Evolutionary conservation across 495 filamentous ascomycete genomes (phyloP), one percentile per base, ranked within the genome.

Genomic region (Trichoderma reesei): DNA sequence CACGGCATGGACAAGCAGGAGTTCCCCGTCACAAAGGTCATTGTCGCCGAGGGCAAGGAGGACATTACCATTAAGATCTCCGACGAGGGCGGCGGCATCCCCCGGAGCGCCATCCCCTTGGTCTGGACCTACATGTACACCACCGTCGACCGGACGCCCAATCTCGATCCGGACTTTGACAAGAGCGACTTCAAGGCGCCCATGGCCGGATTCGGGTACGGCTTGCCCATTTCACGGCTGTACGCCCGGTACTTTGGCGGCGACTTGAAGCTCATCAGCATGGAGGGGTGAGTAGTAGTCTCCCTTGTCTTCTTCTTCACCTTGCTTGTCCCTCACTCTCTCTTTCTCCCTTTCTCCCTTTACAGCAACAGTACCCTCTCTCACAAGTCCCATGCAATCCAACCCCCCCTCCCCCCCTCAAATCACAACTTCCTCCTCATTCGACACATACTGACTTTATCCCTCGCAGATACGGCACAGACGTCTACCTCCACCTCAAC

Each of bases 101-200:
- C 92, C 0, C 83, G 94, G 63, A 91, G 87, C 66, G 82, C 90
- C 38, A 97, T 98, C 63, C 95, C 95, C 10, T 81, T 98, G 8
- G 94, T 98, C 16, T 98, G 94, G 94, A 98, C 94, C 34, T 98
- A 98, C 72, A 98, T 98, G 94, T 98, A 98, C 71, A 98, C 94
- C 20, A 98, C 94, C 10, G 93, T 98, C 48, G 94, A 97, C 74
- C 86, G 91, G 65, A 97, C 94, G 3, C 94, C 94, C 5, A 95
- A 85, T 70, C 79, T 98, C 59, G 94, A 98, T 71, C 94, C 94
- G 13, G 92, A 97, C 73, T 98, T 98, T 75, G 92, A 98, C 76
- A 96, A 97, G 78, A 96, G 89, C 75, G 94, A 98, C 75, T 98
- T 98, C 81, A 98, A 98, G 75, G 94, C 94, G 16, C 94, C 94